These are phyloP conservation scores for Microbotryum lychnidis-dioicae DNA, from an alignment of 1,284 basidiomycete genomes.

Conservation along the genomic window DNA sequence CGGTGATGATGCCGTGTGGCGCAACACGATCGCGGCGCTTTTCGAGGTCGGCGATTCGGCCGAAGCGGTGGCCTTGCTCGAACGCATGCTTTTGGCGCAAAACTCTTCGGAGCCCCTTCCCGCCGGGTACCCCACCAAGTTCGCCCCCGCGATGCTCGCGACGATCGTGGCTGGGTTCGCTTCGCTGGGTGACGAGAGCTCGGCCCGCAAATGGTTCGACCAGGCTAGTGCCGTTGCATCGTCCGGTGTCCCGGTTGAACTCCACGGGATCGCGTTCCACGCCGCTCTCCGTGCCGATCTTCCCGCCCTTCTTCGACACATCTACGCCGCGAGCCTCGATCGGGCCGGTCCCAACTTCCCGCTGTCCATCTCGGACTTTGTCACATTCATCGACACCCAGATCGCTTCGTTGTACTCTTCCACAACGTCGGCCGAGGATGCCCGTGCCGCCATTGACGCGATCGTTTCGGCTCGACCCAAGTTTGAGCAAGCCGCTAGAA, in stretches of 20 bases:
- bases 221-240: conserved; percentile 32
- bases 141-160: conserved; percentile 51
- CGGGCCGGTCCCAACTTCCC: background rate
- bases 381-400: conserved; percentile 15
- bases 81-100: conserved; percentile 58
- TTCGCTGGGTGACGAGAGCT: conserved; percentile 52
- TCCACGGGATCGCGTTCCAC: conserved; percentile 41
- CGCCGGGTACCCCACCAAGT: conserved; percentile 51
- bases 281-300: conserved; percentile 30
- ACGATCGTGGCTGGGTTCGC: conserved; percentile 64
- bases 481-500: background rate
- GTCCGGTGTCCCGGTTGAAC: conserved; percentile 43
- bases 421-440: conserved; percentile 23
- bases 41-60: conserved; percentile 58
- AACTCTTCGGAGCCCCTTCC: conserved; percentile 33
- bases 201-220: conserved; percentile 64
- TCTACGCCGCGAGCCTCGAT: conserved; percentile 16
- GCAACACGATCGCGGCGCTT: conserved; percentile 65
- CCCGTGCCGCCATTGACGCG: background rate
- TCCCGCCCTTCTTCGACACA: conserved; percentile 34
- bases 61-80: conserved; percentile 60
- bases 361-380: conserved; percentile 16
- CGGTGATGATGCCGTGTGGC: conserved; percentile 51
- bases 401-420: background rate
- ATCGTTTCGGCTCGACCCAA: no score